These are phyloP conservation scores for Thraustochytrium sp. DNA, from an alignment of 352 stramenopile genomes.

Conservation along the genomic window DNA sequence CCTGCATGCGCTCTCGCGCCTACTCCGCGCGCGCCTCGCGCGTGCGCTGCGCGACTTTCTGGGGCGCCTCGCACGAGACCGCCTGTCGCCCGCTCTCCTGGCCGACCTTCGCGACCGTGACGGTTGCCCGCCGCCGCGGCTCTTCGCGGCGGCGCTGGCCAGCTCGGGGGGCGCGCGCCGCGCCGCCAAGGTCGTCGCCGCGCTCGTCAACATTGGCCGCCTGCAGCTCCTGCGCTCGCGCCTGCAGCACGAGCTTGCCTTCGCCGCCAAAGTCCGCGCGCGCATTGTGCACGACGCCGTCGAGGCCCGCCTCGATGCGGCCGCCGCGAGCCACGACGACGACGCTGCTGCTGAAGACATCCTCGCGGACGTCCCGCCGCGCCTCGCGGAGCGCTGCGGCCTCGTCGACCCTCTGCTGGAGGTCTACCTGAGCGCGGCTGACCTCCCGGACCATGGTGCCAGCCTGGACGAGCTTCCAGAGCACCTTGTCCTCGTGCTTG, in stretches of 20 bases:
- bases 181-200: background rate
- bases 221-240: background rate
- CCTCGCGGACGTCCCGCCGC: background rate
- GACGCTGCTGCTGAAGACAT: background rate
- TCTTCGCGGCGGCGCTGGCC: background rate
- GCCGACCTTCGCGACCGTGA: background rate
- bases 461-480: background rate
- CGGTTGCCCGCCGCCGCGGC: background rate
- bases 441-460: background rate
- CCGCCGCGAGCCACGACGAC: background rate
- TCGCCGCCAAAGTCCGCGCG: background rate
- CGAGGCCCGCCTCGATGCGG: background rate
- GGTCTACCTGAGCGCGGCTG: background rate
- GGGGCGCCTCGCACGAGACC: background rate
- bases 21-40: slow-evolving; percentile 60
- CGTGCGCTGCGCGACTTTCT: background rate
- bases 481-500: background rate
- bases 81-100: background rate
- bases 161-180: background rate
- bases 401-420: background rate
- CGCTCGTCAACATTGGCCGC: background rate
- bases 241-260: background rate
- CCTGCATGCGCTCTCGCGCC: slow-evolving; percentile 78
- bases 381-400: background rate
- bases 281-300: background rate